A percentile compares a stretch with the other conserved stretches of the same genome.
Conservation (phyloP, 805 yeast species). For the Candida patagonica region DNA sequence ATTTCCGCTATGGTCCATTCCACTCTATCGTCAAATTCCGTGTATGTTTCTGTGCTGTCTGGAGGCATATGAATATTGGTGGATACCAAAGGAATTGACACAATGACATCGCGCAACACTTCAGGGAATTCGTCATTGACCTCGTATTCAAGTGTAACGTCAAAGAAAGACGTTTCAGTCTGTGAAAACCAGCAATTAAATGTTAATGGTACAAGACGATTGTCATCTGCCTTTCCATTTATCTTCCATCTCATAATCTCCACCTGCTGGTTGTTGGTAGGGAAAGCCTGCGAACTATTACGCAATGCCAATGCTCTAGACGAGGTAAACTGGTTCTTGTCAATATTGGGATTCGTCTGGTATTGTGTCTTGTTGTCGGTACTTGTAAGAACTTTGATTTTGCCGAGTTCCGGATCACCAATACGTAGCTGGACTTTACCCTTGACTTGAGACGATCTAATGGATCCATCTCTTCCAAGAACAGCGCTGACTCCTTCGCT, state of each 20-base stretch:
- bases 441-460: constrained; percentile 56
- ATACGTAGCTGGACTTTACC: constrained; percentile 88
- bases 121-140: constrained; percentile 40
- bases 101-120: constrained; percentile 42
- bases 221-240: constrained; percentile 51
- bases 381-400: constrained; percentile 51
- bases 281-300: constrained; percentile 74
- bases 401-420: constrained; percentile 62
- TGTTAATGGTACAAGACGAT: constrained; percentile 52
- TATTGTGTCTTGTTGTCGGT: constrained; percentile 50
- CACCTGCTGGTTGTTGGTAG: constrained; percentile 79
- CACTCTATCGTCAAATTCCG: constrained; percentile 59
- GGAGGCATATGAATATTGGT: constrained; percentile 39
- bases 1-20: constrained; percentile 54
- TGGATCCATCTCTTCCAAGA: constrained; percentile 71
- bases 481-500: constrained; percentile 73
- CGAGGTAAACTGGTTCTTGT: constrained; percentile 56
- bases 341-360: constrained; percentile 96
- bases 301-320: constrained; percentile 58
- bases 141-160: constrained; percentile 86
- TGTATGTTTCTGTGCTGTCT: constrained; percentile 31
- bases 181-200: constrained; percentile 79
- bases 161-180: constrained; percentile 49
- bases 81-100: constrained; percentile 60
- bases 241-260: constrained; percentile 93